phyloP scores from a whole-genome alignment of 345 rosid genomes.

The Gynandropsis gynandra region DNA sequence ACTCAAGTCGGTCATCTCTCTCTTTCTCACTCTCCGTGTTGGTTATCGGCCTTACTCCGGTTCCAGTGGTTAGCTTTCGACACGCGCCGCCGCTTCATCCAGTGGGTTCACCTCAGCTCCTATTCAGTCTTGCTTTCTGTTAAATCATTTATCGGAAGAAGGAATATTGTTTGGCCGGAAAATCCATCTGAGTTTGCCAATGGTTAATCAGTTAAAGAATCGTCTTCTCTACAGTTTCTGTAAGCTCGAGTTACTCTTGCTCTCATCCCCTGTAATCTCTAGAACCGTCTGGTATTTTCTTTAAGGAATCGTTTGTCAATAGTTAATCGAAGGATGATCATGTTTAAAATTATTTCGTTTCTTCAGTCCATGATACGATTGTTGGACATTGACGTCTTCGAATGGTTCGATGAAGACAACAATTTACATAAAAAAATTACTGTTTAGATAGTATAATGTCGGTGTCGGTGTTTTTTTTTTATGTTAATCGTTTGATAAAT shows the following conservation, averaged over 20 bases:
- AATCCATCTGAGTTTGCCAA: conserved; percentile 14
- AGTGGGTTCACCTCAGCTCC: not conserved
- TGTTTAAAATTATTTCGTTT: no score
- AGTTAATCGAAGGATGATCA: no score
- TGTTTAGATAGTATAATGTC: no score
- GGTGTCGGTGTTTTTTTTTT: no score
- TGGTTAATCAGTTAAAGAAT: conserved; percentile 23
- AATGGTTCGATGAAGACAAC: no score
- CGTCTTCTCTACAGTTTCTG: conserved; percentile 25
- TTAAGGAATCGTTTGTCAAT: no score
- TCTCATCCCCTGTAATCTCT: not conserved
- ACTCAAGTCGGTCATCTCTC: not conserved
- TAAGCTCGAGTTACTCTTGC: conserved; percentile 17
- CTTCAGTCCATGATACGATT: no score
- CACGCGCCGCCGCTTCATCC: conserved; percentile 7
- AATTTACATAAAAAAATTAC: no score
- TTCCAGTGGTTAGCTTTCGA: conserved; percentile 13
- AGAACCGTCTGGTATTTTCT: no score
- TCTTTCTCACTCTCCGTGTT: conserved; percentile 3
- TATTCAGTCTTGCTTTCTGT: conserved; percentile 1
- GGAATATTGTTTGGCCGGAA: not conserved
- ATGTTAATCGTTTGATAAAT: no score
- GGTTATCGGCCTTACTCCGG: conserved; percentile 19
- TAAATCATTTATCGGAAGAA: not conserved
- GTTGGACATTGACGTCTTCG: no score